phyloP scores from a whole-genome alignment of 441 rosid genomes.

The Erodium chrysanthum region DNA sequence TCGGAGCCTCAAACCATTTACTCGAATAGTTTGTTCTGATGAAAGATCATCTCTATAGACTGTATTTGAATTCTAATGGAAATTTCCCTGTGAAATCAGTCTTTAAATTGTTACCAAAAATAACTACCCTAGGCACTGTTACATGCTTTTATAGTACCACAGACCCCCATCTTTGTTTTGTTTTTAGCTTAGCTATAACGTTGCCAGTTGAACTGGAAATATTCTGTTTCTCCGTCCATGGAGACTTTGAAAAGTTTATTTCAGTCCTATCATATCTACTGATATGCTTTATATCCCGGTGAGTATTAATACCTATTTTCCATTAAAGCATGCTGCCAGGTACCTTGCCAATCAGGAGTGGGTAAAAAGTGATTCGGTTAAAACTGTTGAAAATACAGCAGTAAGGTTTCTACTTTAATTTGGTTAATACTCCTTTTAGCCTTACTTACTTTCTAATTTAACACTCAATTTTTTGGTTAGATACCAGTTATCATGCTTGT shows the following conservation, averaged over 20 bases:
- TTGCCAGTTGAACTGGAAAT: too few relatives aligned
- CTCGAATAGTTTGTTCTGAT: not conserved
- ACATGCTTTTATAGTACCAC: not conserved
- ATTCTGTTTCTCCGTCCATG: too few relatives aligned
- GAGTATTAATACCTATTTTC: conserved; percentile 17
- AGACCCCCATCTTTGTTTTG: not conserved
- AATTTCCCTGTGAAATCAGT: too few relatives aligned
- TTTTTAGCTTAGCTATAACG: not conserved
- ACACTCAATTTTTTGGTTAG: conserved; percentile 28
- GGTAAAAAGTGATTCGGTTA: conserved; percentile 93
- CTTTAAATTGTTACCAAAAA: not conserved
- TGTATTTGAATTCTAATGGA: too few relatives aligned
- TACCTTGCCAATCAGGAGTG: conserved; percentile 98
- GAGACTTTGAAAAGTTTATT: not conserved
- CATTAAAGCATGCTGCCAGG: conserved; percentile 89
- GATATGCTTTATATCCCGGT: not conserved
- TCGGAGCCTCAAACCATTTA: too few relatives aligned
- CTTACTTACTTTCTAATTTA: conserved; percentile 22
- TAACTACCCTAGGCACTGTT: not conserved
- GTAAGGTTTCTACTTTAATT: conserved; percentile 32
- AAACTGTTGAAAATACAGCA: conserved; percentile 96
- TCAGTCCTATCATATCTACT: not conserved
- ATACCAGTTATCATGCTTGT: conserved; percentile 93
- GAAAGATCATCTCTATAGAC: too few relatives aligned
- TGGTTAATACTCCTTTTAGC: conserved; percentile 17